phyloP scores from a whole-genome alignment of 1,284 basidiomycete genomes.

The Laetiporus sulphureus region DNA sequence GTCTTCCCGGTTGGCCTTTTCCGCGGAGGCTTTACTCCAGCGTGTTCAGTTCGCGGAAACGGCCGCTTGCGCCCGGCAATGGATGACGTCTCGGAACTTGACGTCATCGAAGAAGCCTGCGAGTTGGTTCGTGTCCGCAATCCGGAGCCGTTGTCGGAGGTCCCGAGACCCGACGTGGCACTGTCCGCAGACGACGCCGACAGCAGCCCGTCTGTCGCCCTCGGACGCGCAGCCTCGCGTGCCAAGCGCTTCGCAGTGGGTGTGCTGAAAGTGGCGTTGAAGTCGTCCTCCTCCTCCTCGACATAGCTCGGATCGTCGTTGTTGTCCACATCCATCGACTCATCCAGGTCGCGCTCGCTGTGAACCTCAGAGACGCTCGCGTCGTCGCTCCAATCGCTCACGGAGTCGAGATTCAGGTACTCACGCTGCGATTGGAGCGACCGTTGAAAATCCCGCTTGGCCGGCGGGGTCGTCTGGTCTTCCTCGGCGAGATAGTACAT shows the following conservation, averaged over 20 bases:
- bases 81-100: conserved; percentile 18
- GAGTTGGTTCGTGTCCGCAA: conserved; percentile 39
- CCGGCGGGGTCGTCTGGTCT: background rate
- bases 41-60: conserved; percentile 6
- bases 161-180: conserved; percentile 40
- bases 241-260: conserved; percentile 35
- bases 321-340: conserved; percentile 23
- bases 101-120: conserved; percentile 29
- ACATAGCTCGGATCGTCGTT: conserved; percentile 24
- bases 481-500: background rate
- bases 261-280: conserved; percentile 60
- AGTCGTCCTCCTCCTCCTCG: conserved; percentile 50
- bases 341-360: conserved; percentile 18
- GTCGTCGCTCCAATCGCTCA: conserved; percentile 52
- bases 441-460: conserved; percentile 46
- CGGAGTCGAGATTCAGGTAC: conserved; percentile 50
- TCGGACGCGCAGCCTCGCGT: too few species aligned
- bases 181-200: conserved; percentile 31
- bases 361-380: conserved; percentile 19
- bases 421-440: conserved; percentile 61
- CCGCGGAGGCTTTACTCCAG: background rate
- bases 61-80: conserved; percentile 23
- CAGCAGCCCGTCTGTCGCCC: conserved; percentile 18
- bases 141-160: conserved; percentile 37
- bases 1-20: background rate